phyloP scores from a whole-genome alignment of 164 flowering plant genomes.

The Liriodendron chinense region DNA sequence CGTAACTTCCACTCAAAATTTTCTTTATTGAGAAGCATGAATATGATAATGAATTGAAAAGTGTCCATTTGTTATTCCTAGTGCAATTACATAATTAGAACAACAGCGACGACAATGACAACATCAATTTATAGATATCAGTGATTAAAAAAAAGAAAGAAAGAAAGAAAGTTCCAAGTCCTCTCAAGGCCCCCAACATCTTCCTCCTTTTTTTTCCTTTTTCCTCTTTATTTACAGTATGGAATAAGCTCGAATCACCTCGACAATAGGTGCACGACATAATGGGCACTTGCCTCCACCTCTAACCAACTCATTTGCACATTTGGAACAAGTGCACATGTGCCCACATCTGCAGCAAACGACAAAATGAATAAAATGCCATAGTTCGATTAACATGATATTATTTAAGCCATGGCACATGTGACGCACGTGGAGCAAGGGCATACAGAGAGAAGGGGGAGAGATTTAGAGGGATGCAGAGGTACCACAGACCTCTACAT shows the following conservation, averaged over 20 bases:
- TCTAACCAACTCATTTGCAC: conserved; percentile 73
- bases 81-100: not conserved
- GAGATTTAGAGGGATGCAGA: not conserved
- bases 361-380: not conserved
- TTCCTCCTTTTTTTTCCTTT: conserved; percentile 10
- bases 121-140: not conserved
- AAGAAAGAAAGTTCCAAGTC: not conserved
- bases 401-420: no score
- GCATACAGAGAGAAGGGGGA: not conserved
- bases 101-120: not conserved
- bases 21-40: not conserved
- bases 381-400: not conserved
- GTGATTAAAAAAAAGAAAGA: not conserved
- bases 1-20: no score
- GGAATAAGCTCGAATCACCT: conserved; percentile 86
- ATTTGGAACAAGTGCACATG: conserved; percentile 88
- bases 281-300: conserved; percentile 84
- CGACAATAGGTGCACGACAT: conserved; percentile 84
- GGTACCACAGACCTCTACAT: no score
- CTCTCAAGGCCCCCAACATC: conserved; percentile 23
- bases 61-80: not conserved
- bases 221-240: conserved; percentile 46
- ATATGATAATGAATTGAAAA: not conserved
- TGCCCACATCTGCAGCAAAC: conserved; percentile 79
- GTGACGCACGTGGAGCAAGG: not conserved